Evolutionary conservation across 148 eudicot genomes (phyloP).

Genomic region (Dianthus caryophyllus): DNA sequence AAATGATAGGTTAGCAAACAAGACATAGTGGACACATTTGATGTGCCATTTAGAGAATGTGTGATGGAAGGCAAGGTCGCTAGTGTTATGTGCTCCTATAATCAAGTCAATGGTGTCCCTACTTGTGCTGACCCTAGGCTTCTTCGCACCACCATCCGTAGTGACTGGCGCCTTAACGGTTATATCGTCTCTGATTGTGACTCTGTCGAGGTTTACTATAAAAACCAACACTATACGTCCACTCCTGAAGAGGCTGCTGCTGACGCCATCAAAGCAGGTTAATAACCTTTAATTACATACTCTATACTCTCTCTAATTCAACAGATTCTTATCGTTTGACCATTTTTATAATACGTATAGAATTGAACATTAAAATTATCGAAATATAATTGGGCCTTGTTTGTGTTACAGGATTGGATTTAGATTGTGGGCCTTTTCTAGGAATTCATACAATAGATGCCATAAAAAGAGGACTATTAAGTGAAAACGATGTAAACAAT

Average conservation of each 20-base stretch:
- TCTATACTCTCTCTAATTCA: no score
- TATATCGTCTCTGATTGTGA: slow-evolving; percentile 95
- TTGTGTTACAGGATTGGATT: slow-evolving; percentile 59
- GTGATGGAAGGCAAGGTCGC: slow-evolving; percentile 85
- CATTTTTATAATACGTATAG: no score
- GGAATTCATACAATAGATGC: slow-evolving; percentile 60
- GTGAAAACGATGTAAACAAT: slow-evolving; percentile 46
- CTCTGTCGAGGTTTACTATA: slow-evolving; percentile 71
- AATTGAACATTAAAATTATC: no score
- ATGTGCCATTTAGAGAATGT: slow-evolving; percentile 70
- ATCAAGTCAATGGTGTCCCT: slow-evolving; percentile 84
- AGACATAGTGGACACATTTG: slow-evolving; percentile 76
- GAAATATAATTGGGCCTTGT: no score
- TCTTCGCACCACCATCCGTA: slow-evolving; percentile 58
- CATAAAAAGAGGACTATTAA: slow-evolving; percentile 46
- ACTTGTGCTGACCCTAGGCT: slow-evolving; percentile 88
- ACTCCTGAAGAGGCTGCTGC: slow-evolving; percentile 93
- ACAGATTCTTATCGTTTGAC: no score
- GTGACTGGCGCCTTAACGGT: slow-evolving; percentile 75
- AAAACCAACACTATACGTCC: slow-evolving; percentile 69
- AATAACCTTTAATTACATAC: background rate
- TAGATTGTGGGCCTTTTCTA: slow-evolving; percentile 85
- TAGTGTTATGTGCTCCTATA: slow-evolving; percentile 93
- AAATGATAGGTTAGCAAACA: slow-evolving; percentile 68
- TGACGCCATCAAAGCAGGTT: slow-evolving; percentile 83